Base-by-base conservation (phyloP, 2,329 filamentous ascomycete species). In the Gliomastix tumulicola region DNA sequence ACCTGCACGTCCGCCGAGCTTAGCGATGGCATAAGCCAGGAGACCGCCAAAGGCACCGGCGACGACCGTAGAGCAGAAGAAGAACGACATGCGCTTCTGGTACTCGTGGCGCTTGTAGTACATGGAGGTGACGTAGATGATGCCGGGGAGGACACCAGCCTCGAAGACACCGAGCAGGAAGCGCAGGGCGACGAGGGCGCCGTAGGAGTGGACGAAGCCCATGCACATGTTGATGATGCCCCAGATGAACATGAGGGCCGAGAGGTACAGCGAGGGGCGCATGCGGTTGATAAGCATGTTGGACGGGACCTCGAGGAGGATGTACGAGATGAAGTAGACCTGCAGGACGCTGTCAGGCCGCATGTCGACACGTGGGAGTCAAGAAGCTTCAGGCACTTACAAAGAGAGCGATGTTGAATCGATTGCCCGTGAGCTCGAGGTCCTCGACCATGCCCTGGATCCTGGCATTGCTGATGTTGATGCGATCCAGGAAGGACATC, bases 401-500 rank as follows among this genome's bases (percentile, higher is more conserved):
- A 40, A 54, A 62, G 4, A 68, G 55, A 6, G 59, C 60, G 37
- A 66, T 50, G 41, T 69, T 69, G 48, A 62, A 71, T 18, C 60
- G 55, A 36, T 59, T 60, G 6, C 60, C 63, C 2, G 51, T 46
- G 17, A 71, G 53, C 8, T 60, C 47, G 2, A 71, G 53, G 12
- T 70, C 66, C 19, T 54, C 46, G 0, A 54, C 48, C 42, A 73
- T 52, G 27, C 66, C 60, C 43, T 65, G 55, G 37, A 70, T 66
- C 34, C 56, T 52, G 8, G 66, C 65, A 50, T 72, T 70, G 51
- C 63, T 62, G 38, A 69, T 68, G 43, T 69, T 68, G 43, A 57
- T 63, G 22, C 65, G 58, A 32, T 68, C 64, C 16, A 68, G 47
- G 38, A 65, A 66, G 7, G 61, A 61, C 50, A 66, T 54, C 40